phyloP scores from a whole-genome alignment of 1,284 basidiomycete species.

The Papiliotrema nemorosa region DNA sequence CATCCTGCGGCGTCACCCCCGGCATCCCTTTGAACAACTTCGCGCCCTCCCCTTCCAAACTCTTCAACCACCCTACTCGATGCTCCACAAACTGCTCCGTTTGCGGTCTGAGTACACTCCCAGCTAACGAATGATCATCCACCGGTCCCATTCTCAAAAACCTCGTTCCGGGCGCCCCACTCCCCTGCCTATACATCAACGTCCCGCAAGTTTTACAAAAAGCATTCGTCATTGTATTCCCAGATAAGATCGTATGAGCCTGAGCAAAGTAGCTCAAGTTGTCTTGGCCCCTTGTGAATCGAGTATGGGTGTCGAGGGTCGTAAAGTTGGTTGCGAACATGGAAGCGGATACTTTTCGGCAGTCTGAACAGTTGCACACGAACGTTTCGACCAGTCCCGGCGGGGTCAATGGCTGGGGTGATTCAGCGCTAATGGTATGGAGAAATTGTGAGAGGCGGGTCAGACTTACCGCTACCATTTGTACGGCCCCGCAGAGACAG shows the following conservation, averaged over 20 bases:
- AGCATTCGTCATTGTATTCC: slow-evolving; percentile 41
- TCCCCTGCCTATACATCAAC: slow-evolving; percentile 34
- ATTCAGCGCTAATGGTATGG: background rate
- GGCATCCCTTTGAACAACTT: too few relatives aligned
- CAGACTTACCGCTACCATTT: slow-evolving; percentile 38
- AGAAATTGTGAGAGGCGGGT: background rate
- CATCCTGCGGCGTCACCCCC: too few relatives aligned
- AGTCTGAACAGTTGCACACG: slow-evolving; percentile 45
- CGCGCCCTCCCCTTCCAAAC: slow-evolving; percentile 9
- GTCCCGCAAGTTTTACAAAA: slow-evolving; percentile 47
- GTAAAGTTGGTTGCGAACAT: slow-evolving; percentile 46
- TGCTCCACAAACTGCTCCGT: slow-evolving; percentile 38
- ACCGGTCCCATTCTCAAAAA: slow-evolving; percentile 40
- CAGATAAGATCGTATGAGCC: slow-evolving; percentile 20
- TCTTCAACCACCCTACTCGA: slow-evolving; percentile 30
- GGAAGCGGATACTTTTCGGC: slow-evolving; percentile 42
- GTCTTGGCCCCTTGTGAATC: slow-evolving; percentile 34
- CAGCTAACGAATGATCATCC: slow-evolving; percentile 41
- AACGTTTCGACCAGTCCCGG: slow-evolving; percentile 37
- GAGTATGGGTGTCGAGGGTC: slow-evolving; percentile 25
- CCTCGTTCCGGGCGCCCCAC: slow-evolving; percentile 19
- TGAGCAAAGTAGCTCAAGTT: slow-evolving; percentile 30
- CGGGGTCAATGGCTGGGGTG: slow-evolving; percentile 25
- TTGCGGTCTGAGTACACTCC: slow-evolving; percentile 34
- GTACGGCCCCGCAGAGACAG: slow-evolving; percentile 43